phyloP scores from a whole-genome alignment of 208 protist genomes.

The Trypanosoma grayi region DNA sequence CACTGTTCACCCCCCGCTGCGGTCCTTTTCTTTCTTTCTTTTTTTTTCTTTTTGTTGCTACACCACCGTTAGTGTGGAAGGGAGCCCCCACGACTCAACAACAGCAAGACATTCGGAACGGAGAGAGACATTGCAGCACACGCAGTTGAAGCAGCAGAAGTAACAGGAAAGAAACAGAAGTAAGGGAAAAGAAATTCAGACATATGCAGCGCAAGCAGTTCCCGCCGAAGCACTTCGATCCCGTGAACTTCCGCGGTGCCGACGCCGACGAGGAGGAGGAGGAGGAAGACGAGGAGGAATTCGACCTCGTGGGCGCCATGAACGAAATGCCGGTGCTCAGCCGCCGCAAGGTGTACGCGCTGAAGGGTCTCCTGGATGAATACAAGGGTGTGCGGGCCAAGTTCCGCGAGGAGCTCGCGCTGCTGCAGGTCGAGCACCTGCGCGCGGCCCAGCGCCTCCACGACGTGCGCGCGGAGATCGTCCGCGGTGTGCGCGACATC shows the following conservation, averaged over 20 bases:
- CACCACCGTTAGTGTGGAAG: no score
- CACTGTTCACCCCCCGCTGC: no score
- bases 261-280: constrained; percentile 19
- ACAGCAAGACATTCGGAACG: no score
- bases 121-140: no score
- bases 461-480: constrained; percentile 50
- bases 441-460: constrained; percentile 23
- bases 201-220: constrained; percentile 19
- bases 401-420: constrained; percentile 37
- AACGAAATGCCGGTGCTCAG: constrained; percentile 44
- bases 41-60: constrained; percentile 11
- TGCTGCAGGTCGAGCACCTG: constrained; percentile 32
- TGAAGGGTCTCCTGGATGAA: constrained; percentile 56
- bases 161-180: constrained; percentile 8
- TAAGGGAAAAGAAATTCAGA: constrained; percentile 8
- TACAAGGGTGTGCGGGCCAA: constrained; percentile 33
- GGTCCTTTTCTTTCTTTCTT: constrained; percentile 5
- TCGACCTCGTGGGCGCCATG: constrained; percentile 59
- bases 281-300: constrained; percentile 39
- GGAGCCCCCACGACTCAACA: no score
- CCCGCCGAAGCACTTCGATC: constrained; percentile 30
- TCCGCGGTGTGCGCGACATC: constrained; percentile 56
- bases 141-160: constrained; percentile 4
- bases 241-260: constrained; percentile 1
- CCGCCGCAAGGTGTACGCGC: constrained; percentile 57